A percentile compares a stretch with the other conserved stretches of the same genome.
These are phyloP conservation scores for Dendrobium officinale DNA, from an alignment of 106 monocot species.

Conservation along the genomic window DNA sequence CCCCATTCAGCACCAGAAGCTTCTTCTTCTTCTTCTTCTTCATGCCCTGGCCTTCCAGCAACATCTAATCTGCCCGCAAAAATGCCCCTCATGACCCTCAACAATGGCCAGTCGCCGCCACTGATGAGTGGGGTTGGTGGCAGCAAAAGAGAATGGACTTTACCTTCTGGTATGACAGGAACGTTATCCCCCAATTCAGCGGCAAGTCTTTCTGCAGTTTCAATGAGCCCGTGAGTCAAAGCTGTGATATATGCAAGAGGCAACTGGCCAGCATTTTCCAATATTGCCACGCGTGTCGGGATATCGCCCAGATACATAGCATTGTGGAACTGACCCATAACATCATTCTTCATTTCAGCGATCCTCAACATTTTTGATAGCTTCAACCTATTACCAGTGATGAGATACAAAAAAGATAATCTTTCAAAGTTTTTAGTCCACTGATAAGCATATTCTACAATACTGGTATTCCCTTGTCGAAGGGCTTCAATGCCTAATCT, in stretches of 20 bases:
- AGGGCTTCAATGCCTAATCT: conserved; percentile 33
- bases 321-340: conserved; percentile 47
- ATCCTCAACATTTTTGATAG: conserved; percentile 41
- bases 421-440: conserved; percentile 35
- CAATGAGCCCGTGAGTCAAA: conserved; percentile 39
- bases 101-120: conserved; percentile 48
- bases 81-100: conserved; percentile 60
- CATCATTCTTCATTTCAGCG: conserved; percentile 31
- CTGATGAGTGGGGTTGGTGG: conserved; percentile 37
- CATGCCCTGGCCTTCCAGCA: conserved; percentile 7
- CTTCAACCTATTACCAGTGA: conserved; percentile 36
- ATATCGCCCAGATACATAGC: conserved; percentile 34
- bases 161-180: conserved; percentile 32
- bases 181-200: conserved; percentile 34
- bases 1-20: conserved; percentile 33
- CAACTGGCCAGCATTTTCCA: conserved; percentile 37
- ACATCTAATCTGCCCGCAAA: conserved; percentile 42
- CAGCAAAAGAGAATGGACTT: conserved; percentile 33
- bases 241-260: conserved; percentile 50
- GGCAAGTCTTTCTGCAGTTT: conserved; percentile 53
- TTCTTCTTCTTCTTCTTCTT: conserved; percentile 25
- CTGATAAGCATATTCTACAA: conserved; percentile 41
- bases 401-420: conserved; percentile 35
- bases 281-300: conserved; percentile 28
- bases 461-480: conserved; percentile 30